phyloP scores from a whole-genome alignment of 2,329 filamentous ascomycete genomes.

The Teratosphaeriaceae sp. region DNA sequence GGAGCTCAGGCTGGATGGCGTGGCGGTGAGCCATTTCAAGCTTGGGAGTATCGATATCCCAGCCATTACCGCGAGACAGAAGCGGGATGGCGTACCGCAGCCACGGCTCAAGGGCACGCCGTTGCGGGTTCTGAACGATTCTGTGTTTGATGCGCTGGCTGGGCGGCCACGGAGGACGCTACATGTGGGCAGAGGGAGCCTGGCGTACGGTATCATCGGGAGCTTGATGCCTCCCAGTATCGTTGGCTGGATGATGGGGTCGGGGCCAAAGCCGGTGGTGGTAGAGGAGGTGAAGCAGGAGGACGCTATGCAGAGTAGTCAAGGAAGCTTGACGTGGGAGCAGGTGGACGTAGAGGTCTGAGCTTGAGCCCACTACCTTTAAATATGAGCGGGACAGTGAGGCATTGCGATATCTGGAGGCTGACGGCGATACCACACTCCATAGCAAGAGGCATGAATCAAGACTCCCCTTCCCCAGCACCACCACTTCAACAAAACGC shows the following conservation, averaged over 20 bases:
- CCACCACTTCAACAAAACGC: background rate
- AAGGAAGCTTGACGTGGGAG: slow-evolving; percentile 43
- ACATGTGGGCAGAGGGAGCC: slow-evolving; percentile 76
- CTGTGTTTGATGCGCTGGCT: slow-evolving; percentile 81
- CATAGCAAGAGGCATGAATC: background rate
- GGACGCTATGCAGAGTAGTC: slow-evolving; percentile 31
- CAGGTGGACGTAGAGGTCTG: slow-evolving; percentile 33
- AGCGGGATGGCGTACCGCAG: slow-evolving; percentile 30
- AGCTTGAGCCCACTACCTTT: too few species aligned
- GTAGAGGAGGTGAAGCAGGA: slow-evolving; percentile 19
- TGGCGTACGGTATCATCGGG: slow-evolving; percentile 79
- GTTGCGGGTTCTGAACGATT: slow-evolving; percentile 72
- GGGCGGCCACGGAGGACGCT: slow-evolving; percentile 55
- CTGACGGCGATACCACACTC: slow-evolving; percentile 2
- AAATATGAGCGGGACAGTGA: background rate
- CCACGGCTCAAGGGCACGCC: slow-evolving; percentile 45
- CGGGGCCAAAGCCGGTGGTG: slow-evolving; percentile 23
- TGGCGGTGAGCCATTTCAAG: slow-evolving; percentile 80
- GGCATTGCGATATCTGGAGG: background rate
- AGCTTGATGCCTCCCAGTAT: slow-evolving; percentile 68
- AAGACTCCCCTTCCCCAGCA: background rate
- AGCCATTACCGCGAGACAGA: slow-evolving; percentile 45
- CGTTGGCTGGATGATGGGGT: slow-evolving; percentile 91
- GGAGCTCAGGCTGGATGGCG: slow-evolving; percentile 68
- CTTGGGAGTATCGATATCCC: slow-evolving; percentile 86